A percentile compares a stretch with the other conserved stretches of the same genome.
Conservation (phyloP, 352 stramenopile species). For the Pythium sp. region DNA sequence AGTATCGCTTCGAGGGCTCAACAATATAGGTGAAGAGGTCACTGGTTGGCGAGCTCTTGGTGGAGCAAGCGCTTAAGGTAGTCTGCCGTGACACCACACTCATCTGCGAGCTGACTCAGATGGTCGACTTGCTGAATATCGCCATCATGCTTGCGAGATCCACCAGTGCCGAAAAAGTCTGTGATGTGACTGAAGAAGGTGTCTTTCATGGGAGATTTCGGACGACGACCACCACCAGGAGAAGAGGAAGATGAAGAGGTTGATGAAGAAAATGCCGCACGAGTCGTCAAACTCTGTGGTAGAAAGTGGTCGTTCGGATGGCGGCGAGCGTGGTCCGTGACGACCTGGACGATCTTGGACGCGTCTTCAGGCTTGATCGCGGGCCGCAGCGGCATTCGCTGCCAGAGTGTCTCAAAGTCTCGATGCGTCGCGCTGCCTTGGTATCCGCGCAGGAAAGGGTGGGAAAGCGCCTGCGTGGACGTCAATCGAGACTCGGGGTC, state of each 20-base stretch:
- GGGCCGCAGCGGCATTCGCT: constrained; percentile 27
- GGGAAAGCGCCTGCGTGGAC: constrained; percentile 79
- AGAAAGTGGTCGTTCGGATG: constrained; percentile 16
- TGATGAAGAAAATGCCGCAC: background rate
- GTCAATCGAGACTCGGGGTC: constrained; percentile 83
- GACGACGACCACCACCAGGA: background rate
- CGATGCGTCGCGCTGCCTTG: constrained; percentile 23
- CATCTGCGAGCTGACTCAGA: constrained; percentile 14
- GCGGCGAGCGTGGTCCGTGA: constrained; percentile 19
- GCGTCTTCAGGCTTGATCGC: constrained; percentile 15
- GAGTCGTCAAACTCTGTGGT: background rate
- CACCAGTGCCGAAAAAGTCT: constrained; percentile 13
- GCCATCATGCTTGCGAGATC: background rate
- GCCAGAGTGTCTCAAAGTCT: constrained; percentile 40
- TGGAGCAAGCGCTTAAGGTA: constrained; percentile 16
- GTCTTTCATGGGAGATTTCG: constrained; percentile 6
- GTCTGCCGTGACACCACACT: constrained; percentile 17
- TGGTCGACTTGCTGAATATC: background rate
- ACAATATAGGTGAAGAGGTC: background rate
- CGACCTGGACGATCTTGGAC: constrained; percentile 12
- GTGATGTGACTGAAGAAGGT: constrained; percentile 17
- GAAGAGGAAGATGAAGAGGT: background rate
- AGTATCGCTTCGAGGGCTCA: background rate
- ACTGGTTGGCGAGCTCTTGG: constrained; percentile 8
- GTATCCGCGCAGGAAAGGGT: constrained; percentile 86